A percentile compares a stretch with the other conserved stretches of the same genome.
These are phyloP conservation scores for Colletotrichum horii DNA, from an alignment of 2,329 filamentous ascomycete species.

Conservation along the genomic window DNA sequence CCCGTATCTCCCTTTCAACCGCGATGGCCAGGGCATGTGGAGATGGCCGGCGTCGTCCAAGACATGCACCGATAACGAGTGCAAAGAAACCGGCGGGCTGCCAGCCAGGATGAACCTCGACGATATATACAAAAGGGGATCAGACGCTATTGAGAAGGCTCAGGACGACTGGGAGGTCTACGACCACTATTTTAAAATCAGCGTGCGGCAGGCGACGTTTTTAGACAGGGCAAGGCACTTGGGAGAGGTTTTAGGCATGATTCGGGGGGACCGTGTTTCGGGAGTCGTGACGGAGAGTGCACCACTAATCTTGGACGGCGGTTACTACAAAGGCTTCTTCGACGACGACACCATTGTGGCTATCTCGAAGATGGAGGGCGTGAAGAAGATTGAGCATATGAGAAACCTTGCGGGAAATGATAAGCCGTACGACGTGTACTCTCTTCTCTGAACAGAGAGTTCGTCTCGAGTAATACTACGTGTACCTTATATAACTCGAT, in stretches of 20 bases:
- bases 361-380: neutral
- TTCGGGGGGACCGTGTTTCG: too few species aligned
- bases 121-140: neutral
- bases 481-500: neutral
- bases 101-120: neutral
- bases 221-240: too few species aligned
- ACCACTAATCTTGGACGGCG: too few species aligned
- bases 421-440: neutral
- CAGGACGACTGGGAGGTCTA: neutral
- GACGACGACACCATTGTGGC: neutral
- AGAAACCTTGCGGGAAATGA: neutral
- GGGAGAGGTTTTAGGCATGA: too few species aligned
- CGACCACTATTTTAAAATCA: neutral
- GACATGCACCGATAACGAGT: neutral
- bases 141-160: neutral
- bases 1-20: accelerated
- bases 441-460: neutral
- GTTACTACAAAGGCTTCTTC: too few species aligned
- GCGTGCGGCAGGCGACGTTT: neutral
- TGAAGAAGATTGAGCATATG: neutral
- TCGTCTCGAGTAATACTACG: neutral
- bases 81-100: neutral
- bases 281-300: too few species aligned
- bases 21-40: too few species aligned
- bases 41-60: neutral